Evolutionary conservation across 768 basidiomycete genomes (phyloP).

Genomic region (Pisolithus albus): DNA sequence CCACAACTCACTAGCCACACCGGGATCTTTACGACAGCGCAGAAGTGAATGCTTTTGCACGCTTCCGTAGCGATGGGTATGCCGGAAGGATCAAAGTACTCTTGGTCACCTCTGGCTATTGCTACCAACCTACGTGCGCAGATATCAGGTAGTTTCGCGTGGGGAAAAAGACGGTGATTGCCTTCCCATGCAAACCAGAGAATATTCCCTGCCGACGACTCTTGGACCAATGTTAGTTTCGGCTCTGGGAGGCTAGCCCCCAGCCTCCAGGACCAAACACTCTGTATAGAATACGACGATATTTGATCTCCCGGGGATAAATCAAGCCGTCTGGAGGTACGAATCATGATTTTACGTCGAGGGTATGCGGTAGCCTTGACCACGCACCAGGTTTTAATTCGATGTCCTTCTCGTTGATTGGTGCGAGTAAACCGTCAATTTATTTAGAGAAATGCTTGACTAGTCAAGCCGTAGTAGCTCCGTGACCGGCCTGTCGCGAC

Average conservation of each 20-base stretch:
- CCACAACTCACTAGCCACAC: conserved; percentile 95
- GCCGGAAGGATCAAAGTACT: conserved; percentile 88
- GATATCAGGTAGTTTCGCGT: not conserved
- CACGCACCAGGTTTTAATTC: conserved; percentile 89
- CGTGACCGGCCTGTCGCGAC: conserved; percentile 74
- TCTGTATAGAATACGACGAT: conserved; percentile 82
- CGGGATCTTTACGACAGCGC: conserved; percentile 95
- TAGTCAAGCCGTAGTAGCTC: conserved; percentile 76
- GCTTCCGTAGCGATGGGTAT: conserved; percentile 92
- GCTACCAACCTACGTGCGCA: conserved; percentile 63
- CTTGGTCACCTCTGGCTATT: conserved; percentile 91
- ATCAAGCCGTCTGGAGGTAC: conserved; percentile 69
- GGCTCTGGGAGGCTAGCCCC: conserved; percentile 91
- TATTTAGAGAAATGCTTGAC: conserved; percentile 77
- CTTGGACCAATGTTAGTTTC: conserved; percentile 86
- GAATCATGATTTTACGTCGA: too few relatives aligned
- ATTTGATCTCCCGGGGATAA: conserved; percentile 97
- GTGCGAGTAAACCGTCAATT: conserved; percentile 62
- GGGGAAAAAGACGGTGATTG: conserved; percentile 26
- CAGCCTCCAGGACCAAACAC: conserved; percentile 96
- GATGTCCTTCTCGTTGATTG: conserved; percentile 70
- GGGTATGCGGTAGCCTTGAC: not conserved
- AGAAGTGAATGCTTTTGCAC: conserved; percentile 93
- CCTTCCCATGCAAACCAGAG: conserved; percentile 88
- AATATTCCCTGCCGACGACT: conserved; percentile 90